phyloP scores from a whole-genome alignment of 2,329 filamentous ascomycete genomes.

The Aureobasidium sp. region DNA sequence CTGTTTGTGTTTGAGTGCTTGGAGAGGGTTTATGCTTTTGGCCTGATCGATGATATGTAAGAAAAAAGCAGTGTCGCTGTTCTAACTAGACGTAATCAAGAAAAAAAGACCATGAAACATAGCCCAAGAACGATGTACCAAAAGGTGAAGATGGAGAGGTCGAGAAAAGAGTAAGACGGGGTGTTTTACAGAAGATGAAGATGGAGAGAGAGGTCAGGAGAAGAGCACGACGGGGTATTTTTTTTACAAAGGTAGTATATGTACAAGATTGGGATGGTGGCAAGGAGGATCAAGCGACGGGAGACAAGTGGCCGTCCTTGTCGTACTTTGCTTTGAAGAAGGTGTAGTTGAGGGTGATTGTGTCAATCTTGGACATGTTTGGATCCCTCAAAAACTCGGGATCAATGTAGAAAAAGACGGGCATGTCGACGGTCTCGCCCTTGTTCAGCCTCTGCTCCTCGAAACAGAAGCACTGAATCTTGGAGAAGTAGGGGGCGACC shows the following conservation, averaged over 20 bases:
- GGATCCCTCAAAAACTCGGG: constrained; percentile 88
- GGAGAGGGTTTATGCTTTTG: constrained; percentile 6
- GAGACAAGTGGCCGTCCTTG: constrained; percentile 62
- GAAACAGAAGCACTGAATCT: constrained; percentile 99
- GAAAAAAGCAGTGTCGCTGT: not conserved
- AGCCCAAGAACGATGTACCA: not conserved
- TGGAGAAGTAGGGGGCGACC: constrained; percentile 95
- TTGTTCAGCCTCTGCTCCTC: constrained; percentile 89
- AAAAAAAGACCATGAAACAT: not conserved
- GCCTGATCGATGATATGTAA: not conserved
- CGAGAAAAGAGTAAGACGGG: not conserved
- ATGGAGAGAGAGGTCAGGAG: not conserved
- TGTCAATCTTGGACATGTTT: constrained; percentile 89
- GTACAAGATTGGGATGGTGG: not conserved
- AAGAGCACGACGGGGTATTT: not conserved
- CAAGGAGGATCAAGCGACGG: constrained; percentile 35
- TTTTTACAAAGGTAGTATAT: constrained; percentile 9
- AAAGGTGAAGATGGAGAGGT: not conserved
- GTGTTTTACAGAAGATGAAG: not conserved
- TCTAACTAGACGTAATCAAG: not conserved
- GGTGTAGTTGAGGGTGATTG: constrained; percentile 91
- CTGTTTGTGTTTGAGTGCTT: not conserved
- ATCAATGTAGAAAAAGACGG: constrained; percentile 98
- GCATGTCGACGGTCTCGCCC: constrained; percentile 98
- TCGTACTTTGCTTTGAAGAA: constrained; percentile 95